Evolutionary conservation across 208 protist genomes (phyloP).

Genomic region (Leishmania braziliensis): DNA sequence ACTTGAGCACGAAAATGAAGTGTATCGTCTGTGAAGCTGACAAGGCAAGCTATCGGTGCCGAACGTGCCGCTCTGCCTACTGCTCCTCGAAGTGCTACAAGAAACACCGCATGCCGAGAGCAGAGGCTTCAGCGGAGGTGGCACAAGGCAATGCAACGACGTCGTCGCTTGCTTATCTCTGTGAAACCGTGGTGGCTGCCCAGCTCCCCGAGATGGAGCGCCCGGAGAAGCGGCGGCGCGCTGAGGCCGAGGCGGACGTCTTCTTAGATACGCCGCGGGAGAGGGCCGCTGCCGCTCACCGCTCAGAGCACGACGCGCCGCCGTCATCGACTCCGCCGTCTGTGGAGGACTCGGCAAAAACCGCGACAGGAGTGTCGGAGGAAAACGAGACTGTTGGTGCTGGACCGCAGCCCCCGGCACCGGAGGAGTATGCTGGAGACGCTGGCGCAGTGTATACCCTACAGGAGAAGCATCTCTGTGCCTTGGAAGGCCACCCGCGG

Average conservation of each 20-base stretch:
- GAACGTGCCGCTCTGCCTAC: slow-evolving; percentile 59
- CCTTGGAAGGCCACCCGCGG: slow-evolving; percentile 43
- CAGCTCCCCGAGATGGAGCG: slow-evolving; percentile 9
- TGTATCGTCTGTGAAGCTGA: slow-evolving; percentile 62
- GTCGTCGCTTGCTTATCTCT: slow-evolving; percentile 8
- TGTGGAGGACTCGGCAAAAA: neutral
- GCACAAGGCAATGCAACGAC: neutral
- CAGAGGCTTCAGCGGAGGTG: slow-evolving; percentile 8
- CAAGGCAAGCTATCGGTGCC: slow-evolving; percentile 53
- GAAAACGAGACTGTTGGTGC: neutral
- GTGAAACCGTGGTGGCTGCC: slow-evolving; percentile 17
- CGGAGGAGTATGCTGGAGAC: slow-evolving; percentile 20
- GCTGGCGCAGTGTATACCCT: slow-evolving; percentile 54
- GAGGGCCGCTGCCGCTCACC: slow-evolving; percentile 4
- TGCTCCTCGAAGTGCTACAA: slow-evolving; percentile 69
- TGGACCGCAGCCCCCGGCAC: neutral
- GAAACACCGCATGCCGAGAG: slow-evolving; percentile 35
- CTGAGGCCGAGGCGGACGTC: slow-evolving; percentile 28
- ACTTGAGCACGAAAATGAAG: slow-evolving; percentile 26
- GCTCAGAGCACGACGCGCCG: neutral
- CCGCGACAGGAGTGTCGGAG: neutral
- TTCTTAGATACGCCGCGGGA: slow-evolving; percentile 28
- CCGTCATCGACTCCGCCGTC: neutral
- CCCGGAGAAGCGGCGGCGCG: slow-evolving; percentile 21
- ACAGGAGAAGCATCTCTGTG: slow-evolving; percentile 59